Conservation (phyloP, 2,329 filamentous ascomycete species). For the Fusarium austroafricanum region DNA sequence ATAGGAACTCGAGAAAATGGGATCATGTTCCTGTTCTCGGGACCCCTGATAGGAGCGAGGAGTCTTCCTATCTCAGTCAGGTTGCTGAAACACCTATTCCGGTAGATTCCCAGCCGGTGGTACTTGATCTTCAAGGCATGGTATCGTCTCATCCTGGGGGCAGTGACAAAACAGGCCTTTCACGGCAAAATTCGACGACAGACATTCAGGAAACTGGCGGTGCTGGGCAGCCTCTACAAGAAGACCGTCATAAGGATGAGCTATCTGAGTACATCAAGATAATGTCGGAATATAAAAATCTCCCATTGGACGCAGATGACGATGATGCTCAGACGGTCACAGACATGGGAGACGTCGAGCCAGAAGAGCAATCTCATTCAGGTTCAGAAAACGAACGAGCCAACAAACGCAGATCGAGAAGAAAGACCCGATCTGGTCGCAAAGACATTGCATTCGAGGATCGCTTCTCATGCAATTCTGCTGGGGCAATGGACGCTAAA, state of each 20-base stretch:
- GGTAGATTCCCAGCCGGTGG: constrained; percentile 44
- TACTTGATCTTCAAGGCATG: constrained; percentile 38
- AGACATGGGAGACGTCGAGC: constrained; percentile 25
- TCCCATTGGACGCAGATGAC: constrained; percentile 66
- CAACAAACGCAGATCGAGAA: constrained; percentile 32
- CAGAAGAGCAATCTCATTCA: constrained; percentile 26
- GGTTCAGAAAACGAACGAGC: constrained; percentile 42
- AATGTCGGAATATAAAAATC: constrained; percentile 68
- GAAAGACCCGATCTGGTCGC: constrained; percentile 33
- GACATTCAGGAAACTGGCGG: not conserved
- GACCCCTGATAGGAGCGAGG: constrained; percentile 53
- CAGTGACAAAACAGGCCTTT: not conserved
- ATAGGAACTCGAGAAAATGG: constrained; percentile 52
- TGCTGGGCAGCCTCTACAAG: not conserved
- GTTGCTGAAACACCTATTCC: constrained; percentile 30
- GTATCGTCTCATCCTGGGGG: constrained; percentile 4
- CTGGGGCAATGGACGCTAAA: constrained; percentile 58
- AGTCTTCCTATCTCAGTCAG: constrained; percentile 45
- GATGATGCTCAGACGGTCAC: constrained; percentile 53
- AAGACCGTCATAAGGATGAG: constrained; percentile 58
- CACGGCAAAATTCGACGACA: not conserved
- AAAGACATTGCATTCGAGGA: constrained; percentile 57
- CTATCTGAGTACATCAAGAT: constrained; percentile 74
- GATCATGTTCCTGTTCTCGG: constrained; percentile 53
- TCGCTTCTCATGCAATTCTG: constrained; percentile 66